phyloP scores from a whole-genome alignment of 2,329 filamentous ascomycete species.

The Moelleriella libera region DNA sequence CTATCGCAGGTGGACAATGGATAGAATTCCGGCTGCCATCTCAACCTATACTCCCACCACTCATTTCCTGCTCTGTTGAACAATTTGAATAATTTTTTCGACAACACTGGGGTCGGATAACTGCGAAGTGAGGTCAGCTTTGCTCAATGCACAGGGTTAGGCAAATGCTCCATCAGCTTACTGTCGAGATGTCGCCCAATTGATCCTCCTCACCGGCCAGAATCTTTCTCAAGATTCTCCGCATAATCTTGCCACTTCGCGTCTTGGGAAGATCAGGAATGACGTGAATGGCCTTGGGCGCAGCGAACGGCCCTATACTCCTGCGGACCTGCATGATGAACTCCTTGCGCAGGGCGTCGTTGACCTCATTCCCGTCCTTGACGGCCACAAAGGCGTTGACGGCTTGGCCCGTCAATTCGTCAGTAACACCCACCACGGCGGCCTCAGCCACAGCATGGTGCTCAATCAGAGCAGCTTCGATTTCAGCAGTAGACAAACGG shows the following conservation, averaged over 20 bases:
- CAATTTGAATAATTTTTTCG: slow-evolving; percentile 72
- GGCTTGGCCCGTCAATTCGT: slow-evolving; percentile 92
- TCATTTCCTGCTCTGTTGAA: slow-evolving; percentile 44
- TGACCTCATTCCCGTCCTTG: slow-evolving; percentile 67
- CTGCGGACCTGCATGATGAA: slow-evolving; percentile 89
- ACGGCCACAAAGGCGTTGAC: slow-evolving; percentile 94
- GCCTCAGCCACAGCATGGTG: slow-evolving; percentile 83
- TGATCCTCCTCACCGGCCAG: slow-evolving; percentile 94
- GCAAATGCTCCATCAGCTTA: slow-evolving; percentile 31
- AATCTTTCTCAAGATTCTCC: slow-evolving; percentile 92
- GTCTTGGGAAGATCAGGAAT: slow-evolving; percentile 96
- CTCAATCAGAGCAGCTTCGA: slow-evolving; percentile 92
- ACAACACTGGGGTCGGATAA: slow-evolving; percentile 85
- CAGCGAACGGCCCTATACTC: slow-evolving; percentile 93
- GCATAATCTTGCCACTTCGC: slow-evolving; percentile 97
- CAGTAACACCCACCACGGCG: slow-evolving; percentile 81
- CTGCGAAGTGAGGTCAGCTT: slow-evolving; percentile 24
- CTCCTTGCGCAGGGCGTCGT: slow-evolving; percentile 79
- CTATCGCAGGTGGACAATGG: no score
- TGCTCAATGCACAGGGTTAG: background rate
- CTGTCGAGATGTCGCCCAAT: slow-evolving; percentile 82
- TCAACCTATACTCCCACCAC: background rate
- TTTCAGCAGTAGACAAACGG: slow-evolving; percentile 91
- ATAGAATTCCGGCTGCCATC: no score
- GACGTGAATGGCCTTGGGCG: slow-evolving; percentile 83